A percentile compares a stretch with the other conserved stretches of the same genome.
Conservation (phyloP, 2,329 filamentous ascomycete species). For the Thelonectria olida region DNA sequence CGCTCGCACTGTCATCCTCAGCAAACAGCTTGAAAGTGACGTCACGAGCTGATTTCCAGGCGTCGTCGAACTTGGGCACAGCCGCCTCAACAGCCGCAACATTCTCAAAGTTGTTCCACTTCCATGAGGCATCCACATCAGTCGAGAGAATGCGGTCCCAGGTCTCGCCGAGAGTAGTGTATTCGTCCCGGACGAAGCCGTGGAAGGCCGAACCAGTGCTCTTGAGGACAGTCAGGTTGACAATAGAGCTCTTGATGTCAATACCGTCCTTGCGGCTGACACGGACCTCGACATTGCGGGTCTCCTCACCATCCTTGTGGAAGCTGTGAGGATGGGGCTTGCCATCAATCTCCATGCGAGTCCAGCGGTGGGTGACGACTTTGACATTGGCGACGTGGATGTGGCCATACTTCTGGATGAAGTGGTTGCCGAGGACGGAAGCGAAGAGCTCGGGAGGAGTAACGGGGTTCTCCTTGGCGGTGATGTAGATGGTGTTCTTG, state of each 20-base stretch:
- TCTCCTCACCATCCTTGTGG: conserved; percentile 88
- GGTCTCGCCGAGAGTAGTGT: conserved; percentile 87
- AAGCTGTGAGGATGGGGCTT: conserved; percentile 96
- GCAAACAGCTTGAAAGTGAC: conserved; percentile 95
- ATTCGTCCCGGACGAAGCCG: conserved; percentile 92
- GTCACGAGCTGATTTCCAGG: conserved; percentile 78
- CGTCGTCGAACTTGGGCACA: conserved; percentile 76
- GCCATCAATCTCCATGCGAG: conserved; percentile 85
- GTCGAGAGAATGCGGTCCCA: conserved; percentile 97
- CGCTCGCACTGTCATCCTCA: conserved; percentile 87
- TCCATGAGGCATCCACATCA: conserved; percentile 87
- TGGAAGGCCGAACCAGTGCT: conserved; percentile 97
- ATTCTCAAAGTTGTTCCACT: conserved; percentile 77
- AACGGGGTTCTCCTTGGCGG: conserved; percentile 92
- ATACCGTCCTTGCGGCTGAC: conserved; percentile 76
- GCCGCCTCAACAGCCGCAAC: conserved; percentile 73
- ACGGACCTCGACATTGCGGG: conserved; percentile 80
- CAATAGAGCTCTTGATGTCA: conserved; percentile 79
- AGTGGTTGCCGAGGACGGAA: conserved; percentile 85
- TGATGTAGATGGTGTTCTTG: conserved; percentile 97
- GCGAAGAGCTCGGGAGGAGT: conserved; percentile 94
- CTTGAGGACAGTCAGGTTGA: conserved; percentile 89
- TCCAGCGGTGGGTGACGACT: conserved; percentile 89
- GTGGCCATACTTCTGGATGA: conserved; percentile 86
- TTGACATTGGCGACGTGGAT: conserved; percentile 86